Percentiles rank a stretch among this genome's conserved stretches.
Conservation (phyloP, 192 early-diverging fungal species). For the Coemansia sp. region DNA sequence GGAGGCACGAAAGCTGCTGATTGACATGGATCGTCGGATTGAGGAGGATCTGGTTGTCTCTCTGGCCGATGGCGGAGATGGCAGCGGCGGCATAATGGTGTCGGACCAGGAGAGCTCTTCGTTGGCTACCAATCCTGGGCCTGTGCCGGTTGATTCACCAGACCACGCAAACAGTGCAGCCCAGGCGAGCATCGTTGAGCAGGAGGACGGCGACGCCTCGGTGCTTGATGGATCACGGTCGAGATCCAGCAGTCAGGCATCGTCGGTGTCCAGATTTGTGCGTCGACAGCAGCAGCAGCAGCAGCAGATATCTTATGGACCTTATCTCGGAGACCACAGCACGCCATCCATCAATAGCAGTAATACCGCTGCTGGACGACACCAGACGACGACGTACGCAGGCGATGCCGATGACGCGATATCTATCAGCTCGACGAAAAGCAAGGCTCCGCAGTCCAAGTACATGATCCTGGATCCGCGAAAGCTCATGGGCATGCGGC, state of each 20-base stretch:
- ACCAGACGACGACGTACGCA: not conserved
- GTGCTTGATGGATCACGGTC: not conserved
- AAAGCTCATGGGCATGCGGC: slow-evolving; percentile 54
- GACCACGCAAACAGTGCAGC: not conserved
- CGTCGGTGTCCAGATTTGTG: not conserved
- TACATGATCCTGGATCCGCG: slow-evolving; percentile 56
- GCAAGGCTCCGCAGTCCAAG: slow-evolving; percentile 43
- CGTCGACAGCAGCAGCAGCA: not conserved
- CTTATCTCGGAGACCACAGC: not conserved
- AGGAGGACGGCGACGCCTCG: not conserved
- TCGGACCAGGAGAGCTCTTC: not conserved
- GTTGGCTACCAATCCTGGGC: not conserved
- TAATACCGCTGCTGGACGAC: not conserved
- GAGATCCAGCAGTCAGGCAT: slow-evolving; percentile 4
- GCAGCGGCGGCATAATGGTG: not conserved
- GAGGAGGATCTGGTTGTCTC: slow-evolving; percentile 38
- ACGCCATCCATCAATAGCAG: not conserved
- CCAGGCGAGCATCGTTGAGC: not conserved
- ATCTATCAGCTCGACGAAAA: slow-evolving; percentile 21
- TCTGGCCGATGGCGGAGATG: slow-evolving; percentile 7
- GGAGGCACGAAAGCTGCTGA: slow-evolving; percentile 45
- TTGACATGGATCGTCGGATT: slow-evolving; percentile 46
- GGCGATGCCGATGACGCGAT: slow-evolving; percentile 19
- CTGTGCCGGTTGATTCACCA: not conserved
- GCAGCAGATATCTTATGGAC: not conserved